A percentile compares a stretch with the other conserved stretches of the same genome.
Evolutionary conservation across 805 yeast genomes (phyloP).

Genomic region (Starmera quercuum): DNA sequence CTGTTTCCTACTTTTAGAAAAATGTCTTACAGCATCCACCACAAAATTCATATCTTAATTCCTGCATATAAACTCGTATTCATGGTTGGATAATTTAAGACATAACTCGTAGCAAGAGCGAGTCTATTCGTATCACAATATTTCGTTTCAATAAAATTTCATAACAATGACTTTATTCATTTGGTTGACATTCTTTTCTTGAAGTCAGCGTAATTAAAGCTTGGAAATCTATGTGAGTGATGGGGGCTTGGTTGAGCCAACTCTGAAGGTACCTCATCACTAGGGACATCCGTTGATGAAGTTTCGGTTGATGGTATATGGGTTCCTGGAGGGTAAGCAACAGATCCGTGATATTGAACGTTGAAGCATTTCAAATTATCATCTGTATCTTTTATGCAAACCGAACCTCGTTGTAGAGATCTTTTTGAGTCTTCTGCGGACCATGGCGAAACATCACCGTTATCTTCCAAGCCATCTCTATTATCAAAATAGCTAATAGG

Average conservation of each 20-base stretch:
- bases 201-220: constrained; percentile 1
- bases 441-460: constrained; percentile 1
- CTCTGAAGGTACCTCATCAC: not conserved
- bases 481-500: no score
- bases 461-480: no score
- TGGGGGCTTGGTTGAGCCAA: no score
- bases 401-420: constrained; percentile 1
- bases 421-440: constrained; percentile 1
- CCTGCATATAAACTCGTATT: no score
- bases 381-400: not conserved
- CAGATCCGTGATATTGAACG: constrained; percentile 3
- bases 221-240: not conserved
- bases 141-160: no score
- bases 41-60: no score
- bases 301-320: not conserved
- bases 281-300: not conserved
- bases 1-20: no score
- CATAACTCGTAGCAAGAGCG: not conserved
- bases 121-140: not conserved
- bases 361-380: not conserved
- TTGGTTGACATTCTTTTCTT: constrained; percentile 1
- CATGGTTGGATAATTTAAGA: no score
- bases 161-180: not conserved
- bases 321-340: constrained; percentile 1
- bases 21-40: no score